phyloP scores from a whole-genome alignment of 805 yeast species.

The Yarrowia sp. region DNA sequence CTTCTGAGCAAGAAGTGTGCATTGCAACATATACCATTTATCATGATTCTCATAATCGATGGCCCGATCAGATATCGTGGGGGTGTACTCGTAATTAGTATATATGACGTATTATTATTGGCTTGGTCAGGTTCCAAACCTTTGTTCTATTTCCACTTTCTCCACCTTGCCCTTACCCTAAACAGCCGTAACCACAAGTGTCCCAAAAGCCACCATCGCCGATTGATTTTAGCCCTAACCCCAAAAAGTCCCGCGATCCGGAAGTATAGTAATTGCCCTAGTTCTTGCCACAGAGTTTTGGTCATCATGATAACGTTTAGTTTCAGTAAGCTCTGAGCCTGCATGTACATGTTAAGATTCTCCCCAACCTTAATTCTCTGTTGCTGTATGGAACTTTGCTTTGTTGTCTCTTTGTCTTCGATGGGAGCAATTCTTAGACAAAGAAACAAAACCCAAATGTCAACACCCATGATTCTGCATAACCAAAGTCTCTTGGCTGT shows the following conservation, averaged over 20 bases:
- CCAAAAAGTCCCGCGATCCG: conserved; percentile 9
- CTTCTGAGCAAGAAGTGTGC: no score
- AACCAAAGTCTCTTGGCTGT: conserved; percentile 13
- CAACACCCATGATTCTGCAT: conserved; percentile 13
- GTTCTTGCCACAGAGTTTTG: background rate
- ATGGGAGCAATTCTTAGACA: conserved; percentile 19
- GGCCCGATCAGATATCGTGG: no score
- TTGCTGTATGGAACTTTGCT: conserved; percentile 25
- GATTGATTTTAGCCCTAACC: background rate
- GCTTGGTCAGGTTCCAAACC: background rate
- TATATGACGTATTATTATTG: no score
- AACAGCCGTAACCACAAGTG: background rate
- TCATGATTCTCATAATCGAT: no score
- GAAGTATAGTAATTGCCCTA: conserved; percentile 10
- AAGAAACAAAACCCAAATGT: conserved; percentile 4
- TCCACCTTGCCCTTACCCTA: background rate
- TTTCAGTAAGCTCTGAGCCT: background rate
- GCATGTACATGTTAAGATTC: background rate
- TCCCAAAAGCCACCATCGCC: background rate
- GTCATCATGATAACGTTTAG: conserved; percentile 10
- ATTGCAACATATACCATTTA: no score
- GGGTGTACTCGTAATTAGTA: no score
- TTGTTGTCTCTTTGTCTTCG: conserved; percentile 20
- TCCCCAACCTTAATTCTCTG: conserved; percentile 9
- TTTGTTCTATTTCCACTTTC: background rate